Base-by-base conservation (phyloP, 495 filamentous ascomycete species). In the Sphaerosporella brunnea region DNA sequence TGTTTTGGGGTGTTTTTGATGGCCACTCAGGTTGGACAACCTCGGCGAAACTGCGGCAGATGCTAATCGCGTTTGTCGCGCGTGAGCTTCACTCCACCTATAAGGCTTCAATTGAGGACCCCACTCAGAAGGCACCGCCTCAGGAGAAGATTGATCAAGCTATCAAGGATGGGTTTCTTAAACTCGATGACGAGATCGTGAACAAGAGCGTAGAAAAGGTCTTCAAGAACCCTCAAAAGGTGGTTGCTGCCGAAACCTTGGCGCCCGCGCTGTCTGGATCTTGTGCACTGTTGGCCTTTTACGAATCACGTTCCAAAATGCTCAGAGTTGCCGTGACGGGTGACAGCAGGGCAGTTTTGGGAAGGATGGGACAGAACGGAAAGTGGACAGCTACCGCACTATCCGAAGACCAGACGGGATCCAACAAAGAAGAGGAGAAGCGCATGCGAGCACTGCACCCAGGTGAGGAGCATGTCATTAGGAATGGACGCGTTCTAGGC, bases 1-100 rank as follows among this genome's bases (percentile, higher is more conserved):
- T 95, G 84, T 99, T 99, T 62, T 99, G 92, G 92, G 88, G 84
- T 32, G 86, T 99, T 10, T 99, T 93, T 65, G 90, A 99, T 61
- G 90, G 90, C 0, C 24, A 25, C 46, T 87, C 84, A 23, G 90
- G 90, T 55, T 97, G 90, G 90, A 93, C 90, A 4, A 99, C 90
- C 15, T 95, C 88, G 38, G 92, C 92, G 16, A 99, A 94, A 57
- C 69, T 99, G 35, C 80, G 90, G 13, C 85, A 96, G 62, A 77
- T 81, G 10, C 73, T 99, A 19, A 93, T 95, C 50, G 83, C 72
- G 44, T 92, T 79, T 58, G 90, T 99, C 26, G 88, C 85, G 18
- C 77, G 90, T 36, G 92, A 99, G 65, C 70, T 99, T n/a, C 93
- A 93, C 57, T 67, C 71, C 19, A 93, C 87, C 2, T 96, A 94